Percentiles rank a stretch among this genome's conserved stretches.
Evolutionary conservation across 768 basidiomycete genomes (phyloP).

Genomic region (Heimioporus sp.): DNA sequence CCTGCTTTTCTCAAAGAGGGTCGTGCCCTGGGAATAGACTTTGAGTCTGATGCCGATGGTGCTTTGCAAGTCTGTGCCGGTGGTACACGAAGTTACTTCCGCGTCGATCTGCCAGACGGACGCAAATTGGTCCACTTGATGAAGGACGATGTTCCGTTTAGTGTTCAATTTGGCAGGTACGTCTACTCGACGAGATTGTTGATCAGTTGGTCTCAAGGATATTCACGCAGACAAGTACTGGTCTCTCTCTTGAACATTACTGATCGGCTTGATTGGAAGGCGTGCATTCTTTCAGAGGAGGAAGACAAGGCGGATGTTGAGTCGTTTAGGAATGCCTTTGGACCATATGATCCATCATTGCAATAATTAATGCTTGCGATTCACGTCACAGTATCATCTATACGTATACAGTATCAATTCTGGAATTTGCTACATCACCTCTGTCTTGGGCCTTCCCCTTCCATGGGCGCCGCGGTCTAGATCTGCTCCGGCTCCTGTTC

Average conservation of each 20-base stretch:
- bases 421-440: background rate
- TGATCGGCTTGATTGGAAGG: slow-evolving; percentile 90
- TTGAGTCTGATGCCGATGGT: slow-evolving; percentile 67
- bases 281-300: slow-evolving; percentile 76
- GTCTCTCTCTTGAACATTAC: slow-evolving; percentile 73
- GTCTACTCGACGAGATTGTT: background rate
- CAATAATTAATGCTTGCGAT: slow-evolving; percentile 12
- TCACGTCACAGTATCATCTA: background rate
- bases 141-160: slow-evolving; percentile 74
- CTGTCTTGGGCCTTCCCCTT: background rate
- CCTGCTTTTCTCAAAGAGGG: slow-evolving; percentile 74
- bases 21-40: slow-evolving; percentile 61
- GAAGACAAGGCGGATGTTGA: slow-evolving; percentile 84
- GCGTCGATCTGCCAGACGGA: slow-evolving; percentile 86
- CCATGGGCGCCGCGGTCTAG: slow-evolving; percentile 3
- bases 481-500: slow-evolving; percentile 33
- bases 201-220: background rate
- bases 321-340: slow-evolving; percentile 82
- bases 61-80: slow-evolving; percentile 52
- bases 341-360: slow-evolving; percentile 60
- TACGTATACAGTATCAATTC: background rate
- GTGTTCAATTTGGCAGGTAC: slow-evolving; percentile 92
- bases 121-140: slow-evolving; percentile 84
- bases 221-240: slow-evolving; percentile 66
- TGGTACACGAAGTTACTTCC: slow-evolving; percentile 76